A percentile compares a stretch with the other conserved stretches of the same genome.
Evolutionary conservation across 176 grass and related monocot species (phyloP).

Genomic region (Aechmea fasciata): DNA sequence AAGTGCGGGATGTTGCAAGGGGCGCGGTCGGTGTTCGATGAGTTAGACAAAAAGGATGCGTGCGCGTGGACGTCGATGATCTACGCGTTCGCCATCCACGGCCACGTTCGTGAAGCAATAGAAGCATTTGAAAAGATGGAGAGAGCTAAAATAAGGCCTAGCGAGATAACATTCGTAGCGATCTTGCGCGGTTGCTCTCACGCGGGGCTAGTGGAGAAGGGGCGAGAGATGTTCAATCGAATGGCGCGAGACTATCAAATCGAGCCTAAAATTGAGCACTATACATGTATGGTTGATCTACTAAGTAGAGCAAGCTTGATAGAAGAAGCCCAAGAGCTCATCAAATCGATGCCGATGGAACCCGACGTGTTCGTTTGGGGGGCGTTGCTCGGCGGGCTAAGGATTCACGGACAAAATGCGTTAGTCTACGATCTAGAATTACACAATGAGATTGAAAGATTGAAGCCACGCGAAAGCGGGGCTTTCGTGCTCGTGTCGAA

Average conservation of each 20-base stretch:
- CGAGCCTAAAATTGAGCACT: constrained; percentile 16
- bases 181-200: constrained; percentile 19
- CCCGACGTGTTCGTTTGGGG: constrained; percentile 12
- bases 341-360: constrained; percentile 21
- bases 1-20: constrained; percentile 19
- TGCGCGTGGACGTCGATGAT: constrained; percentile 25
- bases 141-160: neutral
- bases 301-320: constrained; percentile 15
- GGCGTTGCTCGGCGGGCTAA: constrained; percentile 9
- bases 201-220: constrained; percentile 7
- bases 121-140: constrained; percentile 22
- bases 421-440: neutral
- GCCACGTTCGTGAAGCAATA: constrained; percentile 3
- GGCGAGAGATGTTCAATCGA: constrained; percentile 5
- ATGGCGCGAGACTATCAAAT: constrained; percentile 9
- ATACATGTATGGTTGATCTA: constrained; percentile 22
- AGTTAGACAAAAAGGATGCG: constrained; percentile 2
- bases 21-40: constrained; percentile 8
- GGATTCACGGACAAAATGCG: neutral
- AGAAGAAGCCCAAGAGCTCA: constrained; percentile 5
- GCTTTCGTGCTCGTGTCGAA: constrained; percentile 13
- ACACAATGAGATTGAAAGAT: neutral
- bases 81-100: constrained; percentile 12
- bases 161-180: constrained; percentile 8
- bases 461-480: constrained; percentile 8